phyloP scores from a whole-genome alignment of 352 stramenopile genomes.

The Elongisporangium anandrum region DNA sequence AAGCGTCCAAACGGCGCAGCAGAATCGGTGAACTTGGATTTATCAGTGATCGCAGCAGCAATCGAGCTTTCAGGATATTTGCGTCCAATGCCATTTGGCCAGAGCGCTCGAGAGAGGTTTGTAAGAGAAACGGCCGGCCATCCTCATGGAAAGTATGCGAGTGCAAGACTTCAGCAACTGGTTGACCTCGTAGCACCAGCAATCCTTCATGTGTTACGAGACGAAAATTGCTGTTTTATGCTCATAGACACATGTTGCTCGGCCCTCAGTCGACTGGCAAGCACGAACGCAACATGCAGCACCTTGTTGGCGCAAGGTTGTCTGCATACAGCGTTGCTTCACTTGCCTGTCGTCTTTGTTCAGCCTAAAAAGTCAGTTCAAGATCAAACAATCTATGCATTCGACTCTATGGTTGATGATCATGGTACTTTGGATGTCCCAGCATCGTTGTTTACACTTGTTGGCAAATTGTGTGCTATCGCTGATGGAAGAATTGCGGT shows the following conservation, averaged over 20 bases:
- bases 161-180: constrained; percentile 39
- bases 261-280: constrained; percentile 54
- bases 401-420: constrained; percentile 35
- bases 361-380: constrained; percentile 4
- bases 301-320: constrained; percentile 46
- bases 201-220: constrained; percentile 51
- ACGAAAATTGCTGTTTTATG: constrained; percentile 24
- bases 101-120: constrained; percentile 35
- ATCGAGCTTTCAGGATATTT: constrained; percentile 61
- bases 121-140: constrained; percentile 19
- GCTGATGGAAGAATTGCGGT: constrained; percentile 47
- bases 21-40: constrained; percentile 39
- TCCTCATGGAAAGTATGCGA: constrained; percentile 31
- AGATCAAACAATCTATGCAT: constrained; percentile 2
- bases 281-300: constrained; percentile 43
- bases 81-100: constrained; percentile 54
- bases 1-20: constrained; percentile 36
- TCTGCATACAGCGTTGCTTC: constrained; percentile 48
- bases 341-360: constrained; percentile 42
- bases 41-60: constrained; percentile 33
- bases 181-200: constrained; percentile 45
- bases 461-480: constrained; percentile 61
- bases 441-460: constrained; percentile 54
- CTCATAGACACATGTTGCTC: constrained; percentile 53
- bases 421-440: constrained; percentile 47